Base-by-base conservation (phyloP, 352 stramenopile genomes). In the Phytophthora quininea region DNA sequence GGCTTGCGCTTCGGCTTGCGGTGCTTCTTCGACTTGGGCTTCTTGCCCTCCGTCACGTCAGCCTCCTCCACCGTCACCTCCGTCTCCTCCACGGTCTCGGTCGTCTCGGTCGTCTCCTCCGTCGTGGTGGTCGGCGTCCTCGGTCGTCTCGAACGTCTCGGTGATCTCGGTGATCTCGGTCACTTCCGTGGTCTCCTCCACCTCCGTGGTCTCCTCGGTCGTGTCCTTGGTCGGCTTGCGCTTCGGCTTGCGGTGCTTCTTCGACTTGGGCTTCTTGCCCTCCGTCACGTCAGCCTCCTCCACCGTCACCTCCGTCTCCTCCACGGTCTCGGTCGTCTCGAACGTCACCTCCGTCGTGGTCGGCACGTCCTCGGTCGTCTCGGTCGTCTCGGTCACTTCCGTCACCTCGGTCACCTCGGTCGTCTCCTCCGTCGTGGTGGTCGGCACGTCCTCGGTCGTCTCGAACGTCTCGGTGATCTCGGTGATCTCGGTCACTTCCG, bases 191-290 rank as follows among this genome's bases (percentile, higher is more conserved):
- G 48, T 40, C 52, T 58, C 52, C 32, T 33, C 46, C 52, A 48
- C 50, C 50, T 56, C 50, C 50, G 32, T 33, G 15, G 35, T 48
- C 42, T 6, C 10, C 31, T 56, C 50, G 31, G 27, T n/a, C 50
- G 50, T 56, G 31, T 56, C 50, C 14, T 11, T 56, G 12, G 50
- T 56, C 50, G 31, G 19, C 51, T 29, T 47, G 32, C 50, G 55
- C 43, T 55, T 63, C 46, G 56, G 56, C 56, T 63, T 63, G 46
- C 56, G 56, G 19, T 24, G 19, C 19, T 24, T 24, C 56, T 63
- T 63, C 56, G 46, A 63, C 56, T 63, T 63, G 56, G 56, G 56
- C 46, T 63, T 63, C 56, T 63, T 50, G 56, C 56, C 56, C 56
- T 63, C 46, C 42, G 42, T 48, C 42, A 29, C 42, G 8, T 48